Base-by-base conservation (phyloP, 768 basidiomycete genomes). In the Lepiota brunneoincarnata region DNA sequence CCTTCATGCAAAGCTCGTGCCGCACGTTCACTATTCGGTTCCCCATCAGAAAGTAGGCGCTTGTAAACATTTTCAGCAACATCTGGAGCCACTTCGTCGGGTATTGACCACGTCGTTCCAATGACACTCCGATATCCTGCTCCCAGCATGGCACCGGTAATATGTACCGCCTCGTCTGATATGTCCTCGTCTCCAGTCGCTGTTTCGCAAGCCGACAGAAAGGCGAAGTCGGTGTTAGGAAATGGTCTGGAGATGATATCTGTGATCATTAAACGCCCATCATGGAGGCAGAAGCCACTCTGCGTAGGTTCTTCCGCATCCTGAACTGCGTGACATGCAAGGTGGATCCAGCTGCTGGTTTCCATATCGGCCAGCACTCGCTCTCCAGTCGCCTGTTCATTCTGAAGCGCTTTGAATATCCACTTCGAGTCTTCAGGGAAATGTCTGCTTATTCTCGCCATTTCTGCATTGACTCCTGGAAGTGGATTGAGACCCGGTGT, bases 121-220 rank as follows among this genome's bases (percentile, higher is more conserved):
- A 78, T 63, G 2, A 71, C 72, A 12, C 62, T 59, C 7, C 59
- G 55, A 49, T 64, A 71, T 4, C 69, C 70, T 34, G 65, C 65
- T 17, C 56, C 65, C 37, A 72, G 56, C 71, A 78, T 72, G 1
- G 70, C 74, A 1, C 71, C 73, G 0, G 77, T 71, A 5, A 78
- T 57, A 63, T 77, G 75, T 5, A 78, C 60, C 0, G 66, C 49
- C 54, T 67, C 60, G n/a, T 68, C 61, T 11, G 64, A 31, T 24
- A 64, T 55, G 1, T 56, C 50, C 1, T 60, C 46, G 24, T 67
- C 64, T 5, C 75, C 72, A 24, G 56, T 66, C 0, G 73, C 74
- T 2, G 73, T 79, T 51, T 79, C 66, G 54, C 77, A 79, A 1
- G 78, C 77, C 6, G 77, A 77, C 2, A 79, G 67, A 60, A 77